Conservation (phyloP, 2,329 filamentous ascomycete species). For the Fusarium staphyleae region DNA sequence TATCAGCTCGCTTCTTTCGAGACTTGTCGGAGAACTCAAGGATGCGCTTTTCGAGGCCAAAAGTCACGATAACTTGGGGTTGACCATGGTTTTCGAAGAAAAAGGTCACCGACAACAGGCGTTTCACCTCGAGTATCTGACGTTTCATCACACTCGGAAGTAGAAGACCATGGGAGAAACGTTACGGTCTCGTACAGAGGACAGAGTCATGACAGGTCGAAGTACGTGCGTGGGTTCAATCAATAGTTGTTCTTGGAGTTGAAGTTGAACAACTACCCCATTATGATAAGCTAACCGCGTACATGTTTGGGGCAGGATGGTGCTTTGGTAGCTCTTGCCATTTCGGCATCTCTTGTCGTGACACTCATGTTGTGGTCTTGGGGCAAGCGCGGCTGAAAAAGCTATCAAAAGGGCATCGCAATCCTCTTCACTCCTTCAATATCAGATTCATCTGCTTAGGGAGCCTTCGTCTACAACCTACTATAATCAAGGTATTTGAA, state of each 20-base stretch:
- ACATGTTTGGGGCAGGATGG: background rate
- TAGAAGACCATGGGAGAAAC: background rate
- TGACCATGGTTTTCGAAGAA: background rate
- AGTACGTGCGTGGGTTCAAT: background rate
- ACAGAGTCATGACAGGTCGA: background rate
- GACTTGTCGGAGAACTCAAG: too few species aligned
- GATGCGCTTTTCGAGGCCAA: too few species aligned
- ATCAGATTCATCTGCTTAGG: background rate
- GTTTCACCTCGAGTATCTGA: background rate
- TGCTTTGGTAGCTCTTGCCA: background rate
- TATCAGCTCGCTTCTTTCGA: background rate
- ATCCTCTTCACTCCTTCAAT: background rate
- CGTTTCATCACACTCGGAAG: constrained; percentile 1
- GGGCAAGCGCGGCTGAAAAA: background rate
- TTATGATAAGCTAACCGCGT: background rate
- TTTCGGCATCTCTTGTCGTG: constrained; percentile 6
- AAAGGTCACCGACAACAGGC: background rate
- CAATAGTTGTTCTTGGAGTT: too few species aligned
- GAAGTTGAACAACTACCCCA: too few species aligned
- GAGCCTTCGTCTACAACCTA: background rate
- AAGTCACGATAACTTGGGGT: background rate
- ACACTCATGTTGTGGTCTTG: constrained; percentile 12
- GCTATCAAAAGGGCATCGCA: background rate
- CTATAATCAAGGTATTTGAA: background rate
- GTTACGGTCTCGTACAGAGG: background rate